Evolutionary conservation across 202 grass and related monocot genomes (phyloP).

Genomic region (Zizania palustris): DNA sequence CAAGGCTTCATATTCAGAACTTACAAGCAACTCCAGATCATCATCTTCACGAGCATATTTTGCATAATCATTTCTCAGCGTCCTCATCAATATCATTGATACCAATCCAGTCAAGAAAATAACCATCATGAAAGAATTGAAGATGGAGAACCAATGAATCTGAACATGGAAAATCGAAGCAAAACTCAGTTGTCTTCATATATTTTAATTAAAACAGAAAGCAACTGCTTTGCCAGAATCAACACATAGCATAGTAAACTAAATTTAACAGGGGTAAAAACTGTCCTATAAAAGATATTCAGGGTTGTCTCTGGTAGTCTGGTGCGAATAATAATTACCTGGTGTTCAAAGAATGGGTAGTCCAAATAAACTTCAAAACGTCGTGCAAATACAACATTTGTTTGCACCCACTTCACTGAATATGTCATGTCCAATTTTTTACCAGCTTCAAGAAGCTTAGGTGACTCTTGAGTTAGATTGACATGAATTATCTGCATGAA

Average conservation of each 20-base stretch:
- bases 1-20: constrained; percentile 25
- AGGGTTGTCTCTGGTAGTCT: neutral
- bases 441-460: constrained; percentile 93
- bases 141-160: constrained; percentile 99
- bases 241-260: constrained; percentile 5
- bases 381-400: constrained; percentile 80
- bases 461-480: constrained; percentile 94
- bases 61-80: constrained; percentile 98
- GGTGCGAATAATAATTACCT: constrained; percentile 59
- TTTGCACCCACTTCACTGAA: constrained; percentile 84
- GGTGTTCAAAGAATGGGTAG: constrained; percentile 96
- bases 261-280: constrained; percentile 25
- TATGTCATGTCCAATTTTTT: constrained; percentile 93
- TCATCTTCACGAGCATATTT: constrained; percentile 99
- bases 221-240: constrained; percentile 13
- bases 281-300: neutral
- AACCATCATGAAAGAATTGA: constrained; percentile 99
- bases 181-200: constrained; percentile 7
- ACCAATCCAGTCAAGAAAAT: constrained; percentile 97
- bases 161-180: constrained; percentile 46
- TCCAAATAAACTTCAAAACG: constrained; percentile 99
- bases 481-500: constrained; percentile 92
- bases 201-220: constrained; percentile 30
- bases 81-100: constrained; percentile 99
- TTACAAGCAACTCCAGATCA: constrained; percentile 90